A percentile compares a stretch with the other conserved stretches of the same genome.
Conservation (phyloP, 106 monocot species). For the Xerophyta viscosa region DNA sequence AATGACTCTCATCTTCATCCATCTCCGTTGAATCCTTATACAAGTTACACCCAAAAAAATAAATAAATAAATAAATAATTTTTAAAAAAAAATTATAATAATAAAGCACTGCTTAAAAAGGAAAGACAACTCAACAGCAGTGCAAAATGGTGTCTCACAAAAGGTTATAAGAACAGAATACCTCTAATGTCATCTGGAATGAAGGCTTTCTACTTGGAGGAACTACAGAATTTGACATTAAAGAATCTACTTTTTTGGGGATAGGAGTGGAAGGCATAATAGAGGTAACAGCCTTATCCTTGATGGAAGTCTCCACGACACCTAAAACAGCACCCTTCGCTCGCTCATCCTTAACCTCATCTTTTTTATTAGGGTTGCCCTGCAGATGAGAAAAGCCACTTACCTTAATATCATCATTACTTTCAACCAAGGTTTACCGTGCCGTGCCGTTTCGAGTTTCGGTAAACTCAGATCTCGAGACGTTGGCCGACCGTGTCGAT, state of each 20-base stretch:
- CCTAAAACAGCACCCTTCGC: slow-evolving; percentile 6
- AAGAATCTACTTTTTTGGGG: not conserved
- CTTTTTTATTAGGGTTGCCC: slow-evolving; percentile 10
- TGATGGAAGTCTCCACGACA: slow-evolving; percentile 10
- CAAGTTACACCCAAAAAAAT: not conserved
- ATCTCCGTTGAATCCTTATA: slow-evolving; percentile 35
- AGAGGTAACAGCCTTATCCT: not conserved
- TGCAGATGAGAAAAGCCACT: slow-evolving; percentile 1
- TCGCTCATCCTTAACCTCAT: not conserved
- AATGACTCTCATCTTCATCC: slow-evolving; percentile 24
- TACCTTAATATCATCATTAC: slow-evolving; percentile 1
- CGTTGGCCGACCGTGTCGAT: too few relatives aligned
- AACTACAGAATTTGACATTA: slow-evolving; percentile 4
- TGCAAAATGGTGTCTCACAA: not conserved
- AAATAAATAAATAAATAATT: slow-evolving; percentile 1
- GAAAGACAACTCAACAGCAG: not conserved
- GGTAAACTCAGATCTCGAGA: too few relatives aligned
- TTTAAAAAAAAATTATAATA: not conserved
- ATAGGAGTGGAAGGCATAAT: slow-evolving; percentile 1
- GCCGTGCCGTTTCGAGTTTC: too few relatives aligned
- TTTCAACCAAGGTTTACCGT: too few relatives aligned
- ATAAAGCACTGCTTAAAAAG: not conserved
- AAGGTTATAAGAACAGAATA: slow-evolving; percentile 2
- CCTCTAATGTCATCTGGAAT: slow-evolving; percentile 41
- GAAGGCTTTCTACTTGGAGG: slow-evolving; percentile 11